Conservation (phyloP, 345 rosid genomes). For the Bruguiera parviflora region DNA sequence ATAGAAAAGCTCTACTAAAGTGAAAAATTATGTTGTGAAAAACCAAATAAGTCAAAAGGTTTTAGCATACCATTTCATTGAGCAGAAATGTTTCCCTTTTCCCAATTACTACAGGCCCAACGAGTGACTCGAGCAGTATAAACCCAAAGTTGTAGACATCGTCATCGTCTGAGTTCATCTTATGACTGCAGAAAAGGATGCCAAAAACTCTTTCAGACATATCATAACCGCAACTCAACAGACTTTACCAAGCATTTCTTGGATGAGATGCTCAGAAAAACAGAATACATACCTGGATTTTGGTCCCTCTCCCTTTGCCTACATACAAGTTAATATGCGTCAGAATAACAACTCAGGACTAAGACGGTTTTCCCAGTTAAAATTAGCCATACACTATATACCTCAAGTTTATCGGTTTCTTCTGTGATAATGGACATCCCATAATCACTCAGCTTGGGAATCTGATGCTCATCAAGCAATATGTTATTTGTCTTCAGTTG, state of each 20-base stretch:
- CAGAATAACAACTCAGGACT: constrained; percentile 16
- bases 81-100: constrained; percentile 89
- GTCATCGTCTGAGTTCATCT: constrained; percentile 45
- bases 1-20: too few species aligned
- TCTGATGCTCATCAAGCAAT: constrained; percentile 82
- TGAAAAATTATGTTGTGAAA: too few species aligned
- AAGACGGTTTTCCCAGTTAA: constrained; percentile 8
- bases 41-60: too few species aligned
- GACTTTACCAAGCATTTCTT: not conserved
- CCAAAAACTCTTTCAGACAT: constrained; percentile 2
- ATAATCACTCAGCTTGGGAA: constrained; percentile 94
- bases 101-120: constrained; percentile 65
- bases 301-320: constrained; percentile 65
- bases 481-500: constrained; percentile 69
- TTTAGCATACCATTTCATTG: constrained; percentile 69
- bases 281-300: constrained; percentile 47
- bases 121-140: constrained; percentile 85
- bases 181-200: constrained; percentile 41
- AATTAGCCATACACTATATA: constrained; percentile 20
- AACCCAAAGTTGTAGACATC: constrained; percentile 97
- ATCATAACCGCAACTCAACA: not conserved
- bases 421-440: constrained; percentile 71
- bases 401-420: constrained; percentile 68
- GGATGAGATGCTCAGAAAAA: not conserved
- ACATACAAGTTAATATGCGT: constrained; percentile 18